Percentiles rank a stretch among this genome's conserved stretches.
phyloP scores from a whole-genome alignment of 768 basidiomycete genomes.

The Lactifluus pinguis region DNA sequence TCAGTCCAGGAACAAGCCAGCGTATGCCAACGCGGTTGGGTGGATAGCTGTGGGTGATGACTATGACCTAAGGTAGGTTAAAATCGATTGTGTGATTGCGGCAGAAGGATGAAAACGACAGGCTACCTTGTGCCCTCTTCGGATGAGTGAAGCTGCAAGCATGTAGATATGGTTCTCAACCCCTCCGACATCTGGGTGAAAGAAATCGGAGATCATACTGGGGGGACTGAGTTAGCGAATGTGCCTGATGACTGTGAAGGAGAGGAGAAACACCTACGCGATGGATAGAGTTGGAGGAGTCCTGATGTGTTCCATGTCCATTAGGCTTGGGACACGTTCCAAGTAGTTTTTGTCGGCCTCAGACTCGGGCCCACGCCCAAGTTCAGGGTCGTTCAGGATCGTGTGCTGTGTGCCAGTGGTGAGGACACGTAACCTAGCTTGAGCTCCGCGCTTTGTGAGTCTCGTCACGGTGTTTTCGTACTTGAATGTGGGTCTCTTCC shows the following conservation, averaged over 20 bases:
- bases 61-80: slow-evolving; percentile 56
- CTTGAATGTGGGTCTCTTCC: slow-evolving; percentile 9
- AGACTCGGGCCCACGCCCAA: neutral
- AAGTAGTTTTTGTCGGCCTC: neutral
- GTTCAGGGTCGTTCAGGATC: too few relatives aligned
- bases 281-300: neutral
- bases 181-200: slow-evolving; percentile 87
- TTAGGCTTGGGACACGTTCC: neutral
- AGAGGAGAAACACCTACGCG: slow-evolving; percentile 1
- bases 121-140: slow-evolving; percentile 72
- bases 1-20: slow-evolving; percentile 79
- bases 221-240: neutral
- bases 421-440: neutral
- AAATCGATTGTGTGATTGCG: neutral
- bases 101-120: neutral
- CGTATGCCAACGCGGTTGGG: slow-evolving; percentile 83
- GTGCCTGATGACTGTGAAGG: neutral
- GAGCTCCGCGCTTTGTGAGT: neutral
- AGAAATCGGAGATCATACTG: slow-evolving; percentile 97
- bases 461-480: neutral
- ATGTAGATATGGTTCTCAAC: slow-evolving; percentile 97
- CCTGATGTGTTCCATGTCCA: neutral
- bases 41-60: slow-evolving; percentile 88
- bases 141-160: slow-evolving; percentile 75
- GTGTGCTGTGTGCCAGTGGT: too few relatives aligned